A percentile compares a stretch with the other conserved stretches of the same genome.
phyloP scores from a whole-genome alignment of 108 stramenopile species.

The Schizochytrium sp. region DNA sequence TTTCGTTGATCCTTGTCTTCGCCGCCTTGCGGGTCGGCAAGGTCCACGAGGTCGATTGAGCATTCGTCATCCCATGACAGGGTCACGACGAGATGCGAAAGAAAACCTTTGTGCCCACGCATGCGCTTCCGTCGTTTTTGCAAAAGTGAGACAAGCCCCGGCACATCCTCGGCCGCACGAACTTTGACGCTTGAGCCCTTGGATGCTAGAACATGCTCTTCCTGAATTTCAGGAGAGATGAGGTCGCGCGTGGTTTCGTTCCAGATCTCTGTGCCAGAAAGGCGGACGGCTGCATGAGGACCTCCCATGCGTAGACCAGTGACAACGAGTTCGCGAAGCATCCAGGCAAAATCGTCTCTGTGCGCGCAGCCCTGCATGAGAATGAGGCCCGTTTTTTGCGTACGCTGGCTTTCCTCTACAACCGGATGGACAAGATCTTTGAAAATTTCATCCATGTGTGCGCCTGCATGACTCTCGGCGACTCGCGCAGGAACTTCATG shows the following conservation, averaged over 20 bases:
- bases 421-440: not conserved
- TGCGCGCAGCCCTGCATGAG: not conserved
- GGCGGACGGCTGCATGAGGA: not conserved
- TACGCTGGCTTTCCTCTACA: not conserved
- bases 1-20: not conserved
- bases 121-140: not conserved
- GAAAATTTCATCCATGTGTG: not conserved
- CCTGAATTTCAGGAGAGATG: not conserved
- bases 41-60: not conserved
- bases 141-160: not conserved
- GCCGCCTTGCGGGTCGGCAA: not conserved
- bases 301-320: not conserved
- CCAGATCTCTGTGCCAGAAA: not conserved
- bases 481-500: not conserved
- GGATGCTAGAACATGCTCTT: not conserved
- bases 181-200: not conserved
- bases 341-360: not conserved
- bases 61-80: not conserved
- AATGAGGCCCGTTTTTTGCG: not conserved
- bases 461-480: not conserved
- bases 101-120: not conserved
- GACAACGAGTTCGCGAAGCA: not conserved
- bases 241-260: not conserved
- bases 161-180: not conserved
- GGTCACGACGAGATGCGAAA: not conserved